Conservation (phyloP, 306 rosid genomes). For the Corylus avellana region DNA sequence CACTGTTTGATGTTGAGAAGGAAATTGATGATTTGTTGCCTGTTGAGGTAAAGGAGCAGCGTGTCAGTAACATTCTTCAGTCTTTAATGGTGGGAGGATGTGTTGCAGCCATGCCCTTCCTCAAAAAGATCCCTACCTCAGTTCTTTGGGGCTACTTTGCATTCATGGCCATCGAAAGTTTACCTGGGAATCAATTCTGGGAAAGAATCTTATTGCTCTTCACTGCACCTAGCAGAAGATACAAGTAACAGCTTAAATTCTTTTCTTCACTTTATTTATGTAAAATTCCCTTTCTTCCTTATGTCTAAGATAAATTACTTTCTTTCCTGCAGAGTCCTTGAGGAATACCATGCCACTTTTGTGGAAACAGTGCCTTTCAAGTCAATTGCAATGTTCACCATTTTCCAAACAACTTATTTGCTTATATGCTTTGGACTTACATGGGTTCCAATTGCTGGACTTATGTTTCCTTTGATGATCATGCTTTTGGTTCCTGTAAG, state of each 20-base stretch:
- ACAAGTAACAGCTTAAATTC: constrained; percentile 40
- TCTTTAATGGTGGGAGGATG: constrained; percentile 87
- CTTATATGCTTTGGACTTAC: constrained; percentile 89
- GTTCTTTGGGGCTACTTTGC: constrained; percentile 99
- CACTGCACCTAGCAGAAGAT: constrained; percentile 96
- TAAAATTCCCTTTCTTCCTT: constrained; percentile 2
- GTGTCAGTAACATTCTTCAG: constrained; percentile 88
- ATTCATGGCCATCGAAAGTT: constrained; percentile 97
- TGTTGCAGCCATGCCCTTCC: constrained; percentile 95
- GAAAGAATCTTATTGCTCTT: constrained; percentile 90
- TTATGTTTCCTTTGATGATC: constrained; percentile 94
- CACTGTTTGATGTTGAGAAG: constrained; percentile 83
- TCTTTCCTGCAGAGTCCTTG: constrained; percentile 77
- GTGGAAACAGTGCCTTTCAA: constrained; percentile 99
- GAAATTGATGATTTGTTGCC: constrained; percentile 93
- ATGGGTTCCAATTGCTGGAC: constrained; percentile 95
- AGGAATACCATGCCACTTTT: constrained; percentile 90
- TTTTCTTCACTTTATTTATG: not conserved
- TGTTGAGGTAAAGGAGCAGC: constrained; percentile 96
- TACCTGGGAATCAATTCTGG: constrained; percentile 99
- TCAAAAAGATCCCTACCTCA: constrained; percentile 94
- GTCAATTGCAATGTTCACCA: constrained; percentile 71
- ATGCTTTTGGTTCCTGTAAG: constrained; percentile 91
- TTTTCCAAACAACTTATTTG: constrained; percentile 81
- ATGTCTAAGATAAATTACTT: constrained; percentile 7